A percentile compares a stretch with the other conserved stretches of the same genome.
Evolutionary conservation across 106 monocot genomes (phyloP).

Genomic region (Dendrobium officinale): DNA sequence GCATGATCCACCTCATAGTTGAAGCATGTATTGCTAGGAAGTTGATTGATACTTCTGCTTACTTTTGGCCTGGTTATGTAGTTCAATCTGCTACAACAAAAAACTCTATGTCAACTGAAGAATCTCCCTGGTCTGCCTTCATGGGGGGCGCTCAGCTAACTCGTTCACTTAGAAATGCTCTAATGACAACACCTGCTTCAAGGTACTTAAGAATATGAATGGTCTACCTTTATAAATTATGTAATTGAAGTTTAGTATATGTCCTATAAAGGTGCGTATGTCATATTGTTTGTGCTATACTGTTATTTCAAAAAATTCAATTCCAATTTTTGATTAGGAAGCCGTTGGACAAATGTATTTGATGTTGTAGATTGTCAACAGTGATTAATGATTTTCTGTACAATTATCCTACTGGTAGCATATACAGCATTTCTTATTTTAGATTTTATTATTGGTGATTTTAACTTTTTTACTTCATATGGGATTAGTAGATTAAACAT

Average conservation of each 20-base stretch:
- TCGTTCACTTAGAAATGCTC: constrained; percentile 54
- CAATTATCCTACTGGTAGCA: background rate
- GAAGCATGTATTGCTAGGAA: constrained; percentile 94
- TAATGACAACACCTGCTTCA: constrained; percentile 72
- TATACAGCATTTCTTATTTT: background rate
- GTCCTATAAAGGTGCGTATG: background rate
- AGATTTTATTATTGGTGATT: background rate
- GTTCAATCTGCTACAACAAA: constrained; percentile 29
- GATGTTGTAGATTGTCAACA: background rate
- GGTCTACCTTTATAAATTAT: background rate
- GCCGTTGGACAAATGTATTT: background rate
- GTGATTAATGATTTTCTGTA: background rate
- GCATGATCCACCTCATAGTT: constrained; percentile 85
- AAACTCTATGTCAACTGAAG: constrained; percentile 39
- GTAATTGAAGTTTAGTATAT: background rate
- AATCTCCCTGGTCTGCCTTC: constrained; percentile 71
- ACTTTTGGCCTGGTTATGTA: constrained; percentile 93
- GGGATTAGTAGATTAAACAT: background rate
- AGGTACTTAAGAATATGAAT: constrained; percentile 36
- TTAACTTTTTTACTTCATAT: background rate
- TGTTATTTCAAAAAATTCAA: background rate
- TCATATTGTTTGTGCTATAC: background rate
- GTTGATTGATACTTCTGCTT: constrained; percentile 86
- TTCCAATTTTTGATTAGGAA: background rate
- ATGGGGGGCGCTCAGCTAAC: constrained; percentile 70